Percentiles rank a stretch among this genome's conserved stretches.
Conservation (phyloP, 129 eudicot genomes). For the Chrysanthemum lavandulifolium region DNA sequence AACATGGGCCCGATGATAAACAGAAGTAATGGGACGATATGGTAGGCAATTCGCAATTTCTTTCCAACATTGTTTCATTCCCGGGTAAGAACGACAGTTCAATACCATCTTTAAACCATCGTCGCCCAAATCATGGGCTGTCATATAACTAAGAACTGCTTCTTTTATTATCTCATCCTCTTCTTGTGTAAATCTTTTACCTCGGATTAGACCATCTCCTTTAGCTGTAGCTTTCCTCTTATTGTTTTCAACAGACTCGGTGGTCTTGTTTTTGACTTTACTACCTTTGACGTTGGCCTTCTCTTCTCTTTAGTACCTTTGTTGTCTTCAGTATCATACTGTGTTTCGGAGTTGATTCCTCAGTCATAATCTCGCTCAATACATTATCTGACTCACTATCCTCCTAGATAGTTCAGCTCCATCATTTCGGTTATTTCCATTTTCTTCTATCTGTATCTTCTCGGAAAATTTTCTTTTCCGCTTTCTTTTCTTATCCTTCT, state of each 20-base stretch:
- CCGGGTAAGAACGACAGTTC: conserved; percentile 6
- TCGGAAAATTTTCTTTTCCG: neutral
- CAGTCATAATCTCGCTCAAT: neutral
- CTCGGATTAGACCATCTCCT: conserved; percentile 12
- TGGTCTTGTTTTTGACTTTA: conserved; percentile 23
- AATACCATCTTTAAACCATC: conserved; percentile 15
- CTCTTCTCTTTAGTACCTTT: neutral
- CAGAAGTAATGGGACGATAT: neutral
- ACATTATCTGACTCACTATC: neutral
- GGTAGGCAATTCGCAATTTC: conserved; percentile 14
- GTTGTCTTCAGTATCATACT: neutral
- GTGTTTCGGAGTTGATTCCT: neutral
- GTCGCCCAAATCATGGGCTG: conserved; percentile 4
- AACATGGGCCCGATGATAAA: conserved; percentile 17
- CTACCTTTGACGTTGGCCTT: neutral
- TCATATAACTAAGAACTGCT: conserved; percentile 9
- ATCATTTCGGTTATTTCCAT: conserved; percentile 18
- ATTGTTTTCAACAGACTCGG: conserved; percentile 11
- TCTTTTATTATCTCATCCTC: conserved; percentile 13
- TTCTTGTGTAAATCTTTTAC: conserved; percentile 26
- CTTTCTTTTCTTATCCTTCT: no score
- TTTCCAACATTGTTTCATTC: conserved; percentile 15
- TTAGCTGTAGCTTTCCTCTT: conserved; percentile 30
- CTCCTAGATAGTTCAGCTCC: neutral
- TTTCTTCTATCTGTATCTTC: neutral